phyloP scores from a whole-genome alignment of 352 stramenopile genomes.

The Globisporangium carolinianum region DNA sequence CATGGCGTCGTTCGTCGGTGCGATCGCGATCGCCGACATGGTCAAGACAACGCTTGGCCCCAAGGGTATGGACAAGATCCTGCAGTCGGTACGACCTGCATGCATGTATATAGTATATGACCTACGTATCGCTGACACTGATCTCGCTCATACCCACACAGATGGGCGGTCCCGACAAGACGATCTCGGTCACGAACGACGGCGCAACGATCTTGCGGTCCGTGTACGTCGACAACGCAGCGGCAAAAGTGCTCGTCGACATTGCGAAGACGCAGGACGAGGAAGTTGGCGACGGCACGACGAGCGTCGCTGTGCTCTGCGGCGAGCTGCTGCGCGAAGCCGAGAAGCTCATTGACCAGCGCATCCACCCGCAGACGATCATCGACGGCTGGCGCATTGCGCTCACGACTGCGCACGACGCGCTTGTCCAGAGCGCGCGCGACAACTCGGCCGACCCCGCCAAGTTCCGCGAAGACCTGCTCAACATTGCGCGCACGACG shows the following conservation, averaged over 20 bases:
- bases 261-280: conserved; percentile 99
- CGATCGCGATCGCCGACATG: conserved; percentile 99
- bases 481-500: conserved; percentile 98
- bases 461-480: conserved; percentile 93
- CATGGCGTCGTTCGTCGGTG: conserved; percentile 98
- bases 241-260: conserved; percentile 98
- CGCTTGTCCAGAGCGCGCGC: conserved; percentile 79
- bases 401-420: conserved; percentile 82
- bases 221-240: conserved; percentile 97
- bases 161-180: conserved; percentile 79
- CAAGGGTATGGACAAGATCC: conserved; percentile 99
- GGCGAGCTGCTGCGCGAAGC: conserved; percentile 97
- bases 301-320: conserved; percentile 94
- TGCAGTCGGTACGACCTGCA: conserved; percentile 85
- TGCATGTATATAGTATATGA: too few species aligned
- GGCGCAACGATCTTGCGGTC: conserved; percentile 97
- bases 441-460: conserved; percentile 75
- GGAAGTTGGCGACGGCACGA: conserved; percentile 98
- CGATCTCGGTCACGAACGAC: conserved; percentile 97
- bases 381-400: conserved; percentile 97
- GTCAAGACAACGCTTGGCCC: conserved; percentile 99
- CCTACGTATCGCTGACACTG: neutral
- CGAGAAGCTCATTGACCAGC: conserved; percentile 94
- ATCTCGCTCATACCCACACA: conserved; percentile 1
- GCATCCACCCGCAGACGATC: conserved; percentile 98